Percentiles rank a stretch among this genome's conserved stretches.
Conservation (phyloP, 805 yeast species). For the Pichia cabralensis region DNA sequence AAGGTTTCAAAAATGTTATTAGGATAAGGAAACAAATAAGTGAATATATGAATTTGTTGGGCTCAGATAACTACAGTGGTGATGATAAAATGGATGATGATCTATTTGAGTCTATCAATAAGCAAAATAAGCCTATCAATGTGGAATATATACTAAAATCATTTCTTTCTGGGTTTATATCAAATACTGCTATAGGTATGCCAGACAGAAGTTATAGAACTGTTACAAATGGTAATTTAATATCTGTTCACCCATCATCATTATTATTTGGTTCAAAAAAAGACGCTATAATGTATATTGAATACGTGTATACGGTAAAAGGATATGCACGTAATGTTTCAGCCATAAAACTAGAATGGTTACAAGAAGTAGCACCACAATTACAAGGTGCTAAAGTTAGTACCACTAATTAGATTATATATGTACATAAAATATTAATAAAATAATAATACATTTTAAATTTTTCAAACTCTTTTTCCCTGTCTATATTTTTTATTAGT, state of each 20-base stretch:
- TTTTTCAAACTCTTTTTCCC: no score
- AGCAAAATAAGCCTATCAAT: slow-evolving; percentile 34
- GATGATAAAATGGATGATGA: slow-evolving; percentile 13
- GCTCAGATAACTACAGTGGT: slow-evolving; percentile 17
- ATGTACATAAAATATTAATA: no score
- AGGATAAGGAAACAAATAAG: slow-evolving; percentile 68
- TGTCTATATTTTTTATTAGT: no score
- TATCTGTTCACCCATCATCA: slow-evolving; percentile 87
- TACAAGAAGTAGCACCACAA: slow-evolving; percentile 72
- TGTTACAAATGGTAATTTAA: slow-evolving; percentile 70
- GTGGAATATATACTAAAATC: slow-evolving; percentile 58
- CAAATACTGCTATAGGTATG: slow-evolving; percentile 87
- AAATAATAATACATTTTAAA: no score
- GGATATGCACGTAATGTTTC: slow-evolving; percentile 91
- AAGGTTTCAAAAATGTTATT: slow-evolving; percentile 71
- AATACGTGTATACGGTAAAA: slow-evolving; percentile 85
- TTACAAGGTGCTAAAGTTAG: slow-evolving; percentile 34
- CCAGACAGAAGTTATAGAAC: slow-evolving; percentile 92
- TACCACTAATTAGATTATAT: slow-evolving; percentile 7
- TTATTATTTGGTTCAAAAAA: slow-evolving; percentile 69
- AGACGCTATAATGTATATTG: slow-evolving; percentile 90
- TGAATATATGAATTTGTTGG: slow-evolving; percentile 49
- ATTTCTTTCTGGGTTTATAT: slow-evolving; percentile 73
- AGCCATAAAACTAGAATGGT: slow-evolving; percentile 72
- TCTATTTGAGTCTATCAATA: background rate